Conservation (phyloP, 768 basidiomycete genomes). For the Lactarius hatsudake region DNA sequence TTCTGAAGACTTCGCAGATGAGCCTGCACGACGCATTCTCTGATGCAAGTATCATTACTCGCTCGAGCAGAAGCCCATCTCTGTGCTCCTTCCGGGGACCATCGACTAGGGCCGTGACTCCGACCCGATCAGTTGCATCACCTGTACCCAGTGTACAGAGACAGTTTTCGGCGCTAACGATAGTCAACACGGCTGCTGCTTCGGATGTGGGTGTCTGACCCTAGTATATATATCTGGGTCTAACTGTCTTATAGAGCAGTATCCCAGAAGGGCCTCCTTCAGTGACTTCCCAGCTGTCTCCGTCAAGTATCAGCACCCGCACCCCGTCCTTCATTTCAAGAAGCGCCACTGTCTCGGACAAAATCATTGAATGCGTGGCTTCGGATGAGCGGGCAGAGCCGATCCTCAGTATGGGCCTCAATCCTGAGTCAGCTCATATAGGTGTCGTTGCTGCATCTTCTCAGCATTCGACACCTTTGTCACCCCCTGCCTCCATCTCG, state of each 20-base stretch:
- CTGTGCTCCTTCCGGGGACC: slow-evolving; percentile 3
- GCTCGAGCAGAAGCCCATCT: slow-evolving; percentile 19
- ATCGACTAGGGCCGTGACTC: background rate
- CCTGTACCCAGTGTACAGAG: slow-evolving; percentile 3
- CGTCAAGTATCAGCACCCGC: slow-evolving; percentile 10
- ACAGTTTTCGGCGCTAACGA: background rate
- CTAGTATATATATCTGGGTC: background rate
- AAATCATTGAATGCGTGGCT: background rate
- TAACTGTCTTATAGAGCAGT: slow-evolving; percentile 4
- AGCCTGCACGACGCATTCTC: slow-evolving; percentile 13
- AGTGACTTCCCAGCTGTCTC: background rate
- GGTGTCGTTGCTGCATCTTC: background rate
- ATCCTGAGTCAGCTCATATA: background rate
- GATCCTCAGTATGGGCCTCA: background rate
- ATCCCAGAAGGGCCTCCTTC: background rate
- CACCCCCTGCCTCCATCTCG: slow-evolving; percentile 6
- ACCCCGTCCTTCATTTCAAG: slow-evolving; percentile 16
- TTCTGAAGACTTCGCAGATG: slow-evolving; percentile 25
- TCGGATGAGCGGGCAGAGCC: background rate
- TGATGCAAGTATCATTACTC: slow-evolving; percentile 11
- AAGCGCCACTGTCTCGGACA: background rate
- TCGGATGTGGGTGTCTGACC: slow-evolving; percentile 2
- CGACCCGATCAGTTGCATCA: slow-evolving; percentile 13
- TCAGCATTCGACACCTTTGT: slow-evolving; percentile 6
- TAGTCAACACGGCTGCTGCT: background rate